These are phyloP conservation scores for Aspergillus sp. DNA, from an alignment of 2,329 filamentous ascomycete species.

Conservation along the genomic window DNA sequence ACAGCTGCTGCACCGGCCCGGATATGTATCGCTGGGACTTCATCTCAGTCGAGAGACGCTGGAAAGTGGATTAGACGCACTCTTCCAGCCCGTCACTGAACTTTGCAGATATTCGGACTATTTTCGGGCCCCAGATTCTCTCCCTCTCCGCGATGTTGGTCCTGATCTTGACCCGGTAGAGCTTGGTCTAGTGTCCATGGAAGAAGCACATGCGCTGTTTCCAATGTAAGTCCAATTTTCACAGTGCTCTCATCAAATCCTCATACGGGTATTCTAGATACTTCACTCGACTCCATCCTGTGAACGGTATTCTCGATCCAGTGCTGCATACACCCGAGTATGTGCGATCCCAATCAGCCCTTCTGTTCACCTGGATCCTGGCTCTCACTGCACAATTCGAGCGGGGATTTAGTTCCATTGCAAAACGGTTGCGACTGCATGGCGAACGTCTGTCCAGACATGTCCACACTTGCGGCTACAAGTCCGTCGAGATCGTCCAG, in stretches of 20 bases:
- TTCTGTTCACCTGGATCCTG: conserved; percentile 31
- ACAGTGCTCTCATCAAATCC: not conserved
- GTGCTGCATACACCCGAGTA: conserved; percentile 26
- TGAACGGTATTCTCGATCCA: conserved; percentile 31
- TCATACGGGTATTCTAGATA: conserved; percentile 15
- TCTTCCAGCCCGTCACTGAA: conserved; percentile 6
- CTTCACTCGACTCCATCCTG: conserved; percentile 25
- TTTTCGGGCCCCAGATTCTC: conserved; percentile 13
- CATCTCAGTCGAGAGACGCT: conserved; percentile 17
- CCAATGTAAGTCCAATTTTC: conserved; percentile 18
- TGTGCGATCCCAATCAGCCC: conserved; percentile 24
- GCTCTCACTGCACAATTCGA: conserved; percentile 30
- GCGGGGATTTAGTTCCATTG: conserved; percentile 16
- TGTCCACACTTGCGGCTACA: conserved; percentile 26
- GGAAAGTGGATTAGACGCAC: conserved; percentile 18
- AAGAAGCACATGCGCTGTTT: conserved; percentile 25
- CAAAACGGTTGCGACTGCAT: conserved; percentile 24
- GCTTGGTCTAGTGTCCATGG: conserved; percentile 26
- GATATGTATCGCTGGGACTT: conserved; percentile 24
- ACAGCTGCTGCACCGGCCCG: conserved; percentile 15
- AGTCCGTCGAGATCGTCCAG: conserved; percentile 30
- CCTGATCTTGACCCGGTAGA: conserved; percentile 29
- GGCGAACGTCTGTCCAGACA: conserved; percentile 28
- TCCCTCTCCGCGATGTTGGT: conserved; percentile 20
- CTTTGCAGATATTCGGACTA: conserved; percentile 15